Evolutionary conservation across 108 stramenopile genomes (phyloP), one percentile per base, ranked within the genome.

Genomic region (Tribonema minus): DNA sequence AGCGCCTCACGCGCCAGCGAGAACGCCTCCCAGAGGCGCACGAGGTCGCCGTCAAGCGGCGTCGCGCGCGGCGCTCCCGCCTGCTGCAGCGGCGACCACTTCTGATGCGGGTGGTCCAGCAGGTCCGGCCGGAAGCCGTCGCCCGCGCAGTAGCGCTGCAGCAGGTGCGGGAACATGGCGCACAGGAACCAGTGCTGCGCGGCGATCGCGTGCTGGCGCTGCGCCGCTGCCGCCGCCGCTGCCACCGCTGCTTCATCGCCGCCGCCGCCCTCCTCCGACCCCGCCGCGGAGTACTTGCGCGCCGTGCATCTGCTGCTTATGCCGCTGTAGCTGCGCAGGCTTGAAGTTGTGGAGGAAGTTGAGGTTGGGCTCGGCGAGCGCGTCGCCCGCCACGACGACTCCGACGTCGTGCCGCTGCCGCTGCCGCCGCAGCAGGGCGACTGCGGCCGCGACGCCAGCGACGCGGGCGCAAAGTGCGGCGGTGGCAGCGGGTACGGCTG

Each of bases 51-150:
- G 20, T 27, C 71, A 15, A 27, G 29, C 28, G 9, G 60, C 31
- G 30, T 37, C 38, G 61, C 37, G 29, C 36, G n/a, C 1, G 61
- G 61, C 12, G 61, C 29, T 29, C 29, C 60, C 26, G 27, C 3
- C 37, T 61, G 59, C 76, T 75, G 74, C 5, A 63, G 64, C 12
- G 4, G 35, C 27, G 20, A 59, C 36, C 58, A 64, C 15, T 37
- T 29, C 38, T 77, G 59, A 58, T 66, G 66, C 67, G 76, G 76
- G 67, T 77, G 76, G 36, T 67, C 76, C 7, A 77, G 76, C 0
- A 77, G 76, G n/a, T 77, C 76, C 3, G 65, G 64, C 36, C 76
- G 76, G 39, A 77, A 77, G 25, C 76, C 76, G 31, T 77, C 76
- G 1, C 76, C 76, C 1, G 76, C 65, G 9, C 37, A 58, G 59